Percentiles rank a stretch among this genome's conserved stretches.
Conservation (phyloP, 2,329 filamentous ascomycete genomes). For the Ophiocordyceps camponoti-rufipedis region DNA sequence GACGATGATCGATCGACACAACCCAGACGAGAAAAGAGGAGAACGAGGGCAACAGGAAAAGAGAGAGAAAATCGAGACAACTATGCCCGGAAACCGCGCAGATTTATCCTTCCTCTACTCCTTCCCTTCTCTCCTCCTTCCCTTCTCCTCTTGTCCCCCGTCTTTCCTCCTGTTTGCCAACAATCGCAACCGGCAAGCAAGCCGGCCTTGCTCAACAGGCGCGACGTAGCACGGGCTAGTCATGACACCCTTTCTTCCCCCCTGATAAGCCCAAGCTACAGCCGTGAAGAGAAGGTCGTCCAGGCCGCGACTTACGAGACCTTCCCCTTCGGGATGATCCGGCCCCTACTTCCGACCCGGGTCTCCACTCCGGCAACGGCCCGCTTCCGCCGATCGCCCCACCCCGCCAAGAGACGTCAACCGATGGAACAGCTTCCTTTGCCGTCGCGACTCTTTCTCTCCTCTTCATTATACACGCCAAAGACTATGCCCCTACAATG, state of each 20-base stretch:
- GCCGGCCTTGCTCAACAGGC: neutral
- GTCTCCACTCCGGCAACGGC: neutral
- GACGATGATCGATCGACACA: neutral
- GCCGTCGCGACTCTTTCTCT: too few species aligned
- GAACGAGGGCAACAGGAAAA: neutral
- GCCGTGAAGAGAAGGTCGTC: conserved; percentile 1
- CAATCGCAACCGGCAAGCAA: neutral
- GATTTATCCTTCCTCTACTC: neutral
- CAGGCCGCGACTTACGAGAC: neutral
- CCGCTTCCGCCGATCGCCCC: neutral
- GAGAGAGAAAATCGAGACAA: too few species aligned
- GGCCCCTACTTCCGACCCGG: neutral
- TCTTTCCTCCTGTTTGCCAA: neutral
- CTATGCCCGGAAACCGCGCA: neutral
- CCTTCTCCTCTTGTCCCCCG: too few species aligned
- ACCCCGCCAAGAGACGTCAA: neutral
- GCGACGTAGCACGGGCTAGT: neutral
- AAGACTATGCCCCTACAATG: neutral
- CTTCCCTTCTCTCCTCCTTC: neutral
- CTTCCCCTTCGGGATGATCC: neutral
- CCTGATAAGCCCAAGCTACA: neutral
- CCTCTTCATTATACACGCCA: neutral
- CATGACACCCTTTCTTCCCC: neutral
- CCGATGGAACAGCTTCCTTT: neutral
- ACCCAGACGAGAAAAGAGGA: neutral